Percentiles rank a stretch among this genome's conserved stretches.
Evolutionary conservation across 805 yeast genomes (phyloP).

Genomic region (Metschnikowia lochheadii): DNA sequence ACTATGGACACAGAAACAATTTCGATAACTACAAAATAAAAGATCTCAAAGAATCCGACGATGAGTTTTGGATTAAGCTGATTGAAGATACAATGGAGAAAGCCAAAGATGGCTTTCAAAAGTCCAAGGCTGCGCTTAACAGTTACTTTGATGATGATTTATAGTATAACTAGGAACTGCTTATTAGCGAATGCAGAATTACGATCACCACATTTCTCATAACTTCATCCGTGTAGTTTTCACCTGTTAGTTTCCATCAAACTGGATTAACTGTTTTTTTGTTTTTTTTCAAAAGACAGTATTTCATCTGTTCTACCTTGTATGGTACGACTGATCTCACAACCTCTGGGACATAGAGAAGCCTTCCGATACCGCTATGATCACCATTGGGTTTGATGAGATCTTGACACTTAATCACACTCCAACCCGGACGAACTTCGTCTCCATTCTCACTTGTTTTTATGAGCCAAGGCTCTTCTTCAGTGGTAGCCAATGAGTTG

Average conservation of each 20-base stretch:
- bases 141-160: constrained; percentile 44
- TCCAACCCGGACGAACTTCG: constrained; percentile 41
- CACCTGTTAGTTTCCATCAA: not conserved
- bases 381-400: constrained; percentile 50
- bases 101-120: constrained; percentile 48
- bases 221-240: not conserved
- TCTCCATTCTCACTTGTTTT: constrained; percentile 14
- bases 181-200: not conserved
- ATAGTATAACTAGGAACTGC: not conserved
- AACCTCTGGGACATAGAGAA: constrained; percentile 46
- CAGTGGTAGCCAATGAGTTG: constrained; percentile 41
- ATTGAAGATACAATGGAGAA: constrained; percentile 51
- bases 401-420: constrained; percentile 41
- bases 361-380: constrained; percentile 52
- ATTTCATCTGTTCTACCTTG: constrained; percentile 44
- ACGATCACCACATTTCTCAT: not conserved
- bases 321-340: constrained; percentile 25
- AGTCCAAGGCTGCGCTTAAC: constrained; percentile 48
- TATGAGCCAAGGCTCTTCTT: constrained; percentile 35
- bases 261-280: not conserved
- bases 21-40: constrained; percentile 32
- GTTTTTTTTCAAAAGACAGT: constrained; percentile 36
- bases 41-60: constrained; percentile 20
- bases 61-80: constrained; percentile 39
- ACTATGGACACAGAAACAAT: constrained; percentile 61